Percentiles rank a stretch among this genome's conserved stretches.
phyloP scores from a whole-genome alignment of 1,284 basidiomycete species.

The Fomes fomentarius region DNA sequence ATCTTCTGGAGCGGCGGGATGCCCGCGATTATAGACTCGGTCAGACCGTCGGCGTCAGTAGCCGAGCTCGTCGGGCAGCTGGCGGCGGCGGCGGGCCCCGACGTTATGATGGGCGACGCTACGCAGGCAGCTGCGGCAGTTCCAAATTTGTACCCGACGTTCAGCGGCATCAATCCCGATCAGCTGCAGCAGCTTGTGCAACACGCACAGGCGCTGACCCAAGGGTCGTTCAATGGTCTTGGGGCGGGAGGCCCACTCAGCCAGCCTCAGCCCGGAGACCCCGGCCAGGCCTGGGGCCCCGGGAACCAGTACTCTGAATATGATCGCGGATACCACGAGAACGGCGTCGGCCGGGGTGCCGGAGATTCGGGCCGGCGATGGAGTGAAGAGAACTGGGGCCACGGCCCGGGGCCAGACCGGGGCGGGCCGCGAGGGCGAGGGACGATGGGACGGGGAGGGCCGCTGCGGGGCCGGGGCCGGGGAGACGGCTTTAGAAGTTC shows the following conservation, averaged over 20 bases:
- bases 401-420: constrained; percentile 32
- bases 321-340: constrained; percentile 42
- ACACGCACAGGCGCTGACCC: constrained; percentile 45
- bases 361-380: constrained; percentile 43
- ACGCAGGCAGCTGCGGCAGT: constrained; percentile 19
- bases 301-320: constrained; percentile 38
- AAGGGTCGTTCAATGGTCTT: constrained; percentile 25
- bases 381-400: constrained; percentile 41
- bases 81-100: constrained; percentile 36
- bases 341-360: constrained; percentile 32
- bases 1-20: constrained; percentile 60
- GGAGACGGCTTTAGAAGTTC: constrained; percentile 68
- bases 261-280: constrained; percentile 13
- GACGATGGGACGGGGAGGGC: too few species aligned
- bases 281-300: constrained; percentile 30
- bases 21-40: constrained; percentile 36
- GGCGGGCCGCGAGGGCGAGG: constrained; percentile 44
- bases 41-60: constrained; percentile 48
- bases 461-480: constrained; percentile 49
- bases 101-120: constrained; percentile 26
- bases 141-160: constrained; percentile 23
- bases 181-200: constrained; percentile 67
- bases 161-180: constrained; percentile 51
- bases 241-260: constrained; percentile 22
- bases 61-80: constrained; percentile 73